phyloP scores from a whole-genome alignment of 2,329 filamentous ascomycete species.

The Alternaria rosae region DNA sequence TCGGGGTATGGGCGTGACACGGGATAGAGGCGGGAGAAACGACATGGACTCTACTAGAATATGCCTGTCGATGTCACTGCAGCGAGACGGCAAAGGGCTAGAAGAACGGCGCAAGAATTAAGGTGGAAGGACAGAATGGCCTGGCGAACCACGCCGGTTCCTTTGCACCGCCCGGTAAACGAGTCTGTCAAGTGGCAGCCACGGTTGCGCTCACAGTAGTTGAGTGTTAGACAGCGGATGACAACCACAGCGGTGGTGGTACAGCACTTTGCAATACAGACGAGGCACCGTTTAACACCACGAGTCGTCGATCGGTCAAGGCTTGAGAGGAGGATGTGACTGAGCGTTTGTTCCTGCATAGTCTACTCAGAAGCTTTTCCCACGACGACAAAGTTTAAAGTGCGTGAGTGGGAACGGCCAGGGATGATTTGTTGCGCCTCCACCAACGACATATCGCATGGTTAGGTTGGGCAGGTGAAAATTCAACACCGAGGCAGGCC shows the following conservation, averaged over 20 bases:
- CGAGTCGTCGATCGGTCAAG: constrained; percentile 13
- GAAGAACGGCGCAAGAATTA: constrained; percentile 25
- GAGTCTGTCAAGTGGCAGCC: constrained; percentile 32
- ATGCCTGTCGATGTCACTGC: constrained; percentile 30
- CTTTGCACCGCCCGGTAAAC: constrained; percentile 28
- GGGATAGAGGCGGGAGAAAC: constrained; percentile 20
- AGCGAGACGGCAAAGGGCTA: constrained; percentile 29
- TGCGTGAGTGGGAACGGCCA: constrained; percentile 9
- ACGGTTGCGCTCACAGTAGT: constrained; percentile 29
- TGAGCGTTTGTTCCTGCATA: constrained; percentile 34
- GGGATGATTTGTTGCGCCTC: constrained; percentile 26
- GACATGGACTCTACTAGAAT: constrained; percentile 18
- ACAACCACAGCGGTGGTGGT: constrained; percentile 24
- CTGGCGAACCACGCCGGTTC: constrained; percentile 25
- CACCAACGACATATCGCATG: constrained; percentile 26
- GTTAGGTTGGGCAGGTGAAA: constrained; percentile 27
- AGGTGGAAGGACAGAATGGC: constrained; percentile 16
- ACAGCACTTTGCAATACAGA: constrained; percentile 17
- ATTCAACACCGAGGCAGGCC: constrained; percentile 18
- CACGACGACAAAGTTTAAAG: constrained; percentile 15
- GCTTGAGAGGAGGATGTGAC: constrained; percentile 9
- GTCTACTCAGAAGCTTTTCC: constrained; percentile 29
- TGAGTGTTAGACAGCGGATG: constrained; percentile 27
- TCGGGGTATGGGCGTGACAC: constrained; percentile 17
- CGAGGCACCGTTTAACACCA: constrained; percentile 11